phyloP scores from a whole-genome alignment of 2,329 filamentous ascomycete species.

The Rutstroemia sp. region DNA sequence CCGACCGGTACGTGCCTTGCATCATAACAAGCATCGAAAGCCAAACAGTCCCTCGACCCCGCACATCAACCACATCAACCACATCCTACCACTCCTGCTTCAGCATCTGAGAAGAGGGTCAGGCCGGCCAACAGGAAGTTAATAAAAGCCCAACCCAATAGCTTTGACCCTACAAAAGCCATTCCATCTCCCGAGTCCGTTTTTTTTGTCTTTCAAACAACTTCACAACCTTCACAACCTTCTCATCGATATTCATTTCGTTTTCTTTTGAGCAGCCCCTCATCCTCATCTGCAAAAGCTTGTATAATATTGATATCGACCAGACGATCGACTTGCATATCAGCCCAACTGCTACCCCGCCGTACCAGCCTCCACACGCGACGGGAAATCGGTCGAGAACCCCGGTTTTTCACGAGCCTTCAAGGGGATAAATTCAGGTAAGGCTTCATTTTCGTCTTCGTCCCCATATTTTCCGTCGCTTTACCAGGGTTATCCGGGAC shows the following conservation, averaged over 20 bases:
- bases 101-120: neutral
- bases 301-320: constrained; percentile 2
- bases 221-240: too few relatives aligned
- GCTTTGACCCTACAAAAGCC: neutral
- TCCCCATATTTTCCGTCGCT: neutral
- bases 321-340: constrained; percentile 3
- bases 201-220: neutral
- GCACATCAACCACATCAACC: constrained; percentile 4
- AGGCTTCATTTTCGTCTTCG: neutral
- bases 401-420: neutral
- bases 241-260: neutral
- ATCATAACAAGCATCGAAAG: neutral
- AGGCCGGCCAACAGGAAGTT: constrained; percentile 3
- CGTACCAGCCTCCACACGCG: neutral
- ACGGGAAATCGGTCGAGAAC: neutral
- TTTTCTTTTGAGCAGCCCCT: neutral
- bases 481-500: neutral
- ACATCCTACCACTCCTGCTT: constrained; percentile 3
- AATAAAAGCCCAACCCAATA: neutral
- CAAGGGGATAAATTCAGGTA: constrained; percentile 1
- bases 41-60: constrained; percentile 2
- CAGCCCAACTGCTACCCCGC: neutral
- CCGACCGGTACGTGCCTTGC: neutral
- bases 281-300: neutral
- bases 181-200: neutral